Percentiles rank a stretch among this genome's conserved stretches.
Conservation (phyloP, 176 grass and related monocot species). For the Ensete glaucum region DNA sequence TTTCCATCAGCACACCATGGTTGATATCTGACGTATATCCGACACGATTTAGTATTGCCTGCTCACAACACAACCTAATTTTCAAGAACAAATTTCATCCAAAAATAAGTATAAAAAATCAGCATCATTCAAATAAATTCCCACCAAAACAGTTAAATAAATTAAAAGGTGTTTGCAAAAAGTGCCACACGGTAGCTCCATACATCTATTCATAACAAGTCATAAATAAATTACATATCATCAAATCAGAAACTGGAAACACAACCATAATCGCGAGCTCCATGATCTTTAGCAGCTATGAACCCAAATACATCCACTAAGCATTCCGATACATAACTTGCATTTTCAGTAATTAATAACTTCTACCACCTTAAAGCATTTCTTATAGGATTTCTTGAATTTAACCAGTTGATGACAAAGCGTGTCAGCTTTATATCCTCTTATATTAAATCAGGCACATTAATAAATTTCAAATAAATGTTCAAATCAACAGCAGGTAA, state of each 20-base stretch:
- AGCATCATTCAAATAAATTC: constrained; percentile 3
- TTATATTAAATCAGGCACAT: too few relatives aligned
- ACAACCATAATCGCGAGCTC: not conserved
- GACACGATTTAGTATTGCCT: constrained; percentile 87
- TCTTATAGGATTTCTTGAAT: not conserved
- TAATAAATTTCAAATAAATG: too few relatives aligned
- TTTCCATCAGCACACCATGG: constrained; percentile 99
- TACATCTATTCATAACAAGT: not conserved
- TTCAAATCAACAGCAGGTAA: too few relatives aligned
- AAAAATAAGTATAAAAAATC: not conserved
- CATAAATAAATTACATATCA: not conserved
- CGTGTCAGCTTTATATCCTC: too few relatives aligned
- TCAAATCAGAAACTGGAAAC: not conserved
- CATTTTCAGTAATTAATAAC: not conserved
- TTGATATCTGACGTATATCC: constrained; percentile 96
- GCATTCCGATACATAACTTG: not conserved
- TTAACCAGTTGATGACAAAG: too few relatives aligned
- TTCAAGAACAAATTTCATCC: not conserved
- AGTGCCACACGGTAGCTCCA: not conserved
- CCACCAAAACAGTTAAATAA: not conserved
- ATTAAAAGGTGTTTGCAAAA: not conserved
- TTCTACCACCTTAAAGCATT: not conserved
- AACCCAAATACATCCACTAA: not conserved
- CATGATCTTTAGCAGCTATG: too few relatives aligned
- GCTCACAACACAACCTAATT: constrained; percentile 23